phyloP scores from a whole-genome alignment of 2,329 filamentous ascomycete species.

The Thelonectria rubi region DNA sequence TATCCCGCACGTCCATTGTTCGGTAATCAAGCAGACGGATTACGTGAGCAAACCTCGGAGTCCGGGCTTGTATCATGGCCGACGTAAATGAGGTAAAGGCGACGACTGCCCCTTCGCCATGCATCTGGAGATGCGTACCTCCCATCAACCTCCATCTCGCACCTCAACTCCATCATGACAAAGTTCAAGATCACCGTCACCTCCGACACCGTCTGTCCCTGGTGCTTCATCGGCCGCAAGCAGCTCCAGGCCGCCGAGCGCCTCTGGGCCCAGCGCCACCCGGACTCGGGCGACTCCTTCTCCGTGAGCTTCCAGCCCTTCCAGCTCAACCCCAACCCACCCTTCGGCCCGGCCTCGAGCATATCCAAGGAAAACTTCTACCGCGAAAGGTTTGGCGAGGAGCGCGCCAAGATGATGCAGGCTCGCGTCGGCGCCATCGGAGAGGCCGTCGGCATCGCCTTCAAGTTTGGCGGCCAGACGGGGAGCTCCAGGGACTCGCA shows the following conservation, averaged over 20 bases:
- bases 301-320: slow-evolving; percentile 57
- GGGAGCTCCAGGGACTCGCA: slow-evolving; percentile 85
- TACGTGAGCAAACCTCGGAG: slow-evolving; percentile 13
- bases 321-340: slow-evolving; percentile 52
- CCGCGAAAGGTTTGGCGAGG: slow-evolving; percentile 67
- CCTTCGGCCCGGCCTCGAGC: slow-evolving; percentile 43
- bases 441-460: slow-evolving; percentile 50
- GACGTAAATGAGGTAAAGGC: slow-evolving; percentile 1
- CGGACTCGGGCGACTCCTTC: slow-evolving; percentile 66
- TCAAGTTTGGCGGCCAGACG: slow-evolving; percentile 71
- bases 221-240: slow-evolving; percentile 60
- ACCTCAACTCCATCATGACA: slow-evolving; percentile 62
- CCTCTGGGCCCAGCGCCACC: slow-evolving; percentile 51
- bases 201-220: slow-evolving; percentile 61
- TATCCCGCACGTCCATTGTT: slow-evolving; percentile 10
- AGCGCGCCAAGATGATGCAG: slow-evolving; percentile 57
- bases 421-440: slow-evolving; percentile 46
- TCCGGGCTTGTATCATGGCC: slow-evolving; percentile 4
- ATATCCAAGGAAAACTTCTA: slow-evolving; percentile 52
- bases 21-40: slow-evolving; percentile 10
- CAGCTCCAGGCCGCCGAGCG: slow-evolving; percentile 58
- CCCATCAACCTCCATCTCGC: no score
- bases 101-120: not conserved
- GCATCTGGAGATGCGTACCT: no score
- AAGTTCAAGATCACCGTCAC: slow-evolving; percentile 56